A percentile compares a stretch with the other conserved stretches of the same genome.
These are phyloP conservation scores for Penicillium verrucosum DNA, from an alignment of 2,329 filamentous ascomycete genomes.

Conservation along the genomic window DNA sequence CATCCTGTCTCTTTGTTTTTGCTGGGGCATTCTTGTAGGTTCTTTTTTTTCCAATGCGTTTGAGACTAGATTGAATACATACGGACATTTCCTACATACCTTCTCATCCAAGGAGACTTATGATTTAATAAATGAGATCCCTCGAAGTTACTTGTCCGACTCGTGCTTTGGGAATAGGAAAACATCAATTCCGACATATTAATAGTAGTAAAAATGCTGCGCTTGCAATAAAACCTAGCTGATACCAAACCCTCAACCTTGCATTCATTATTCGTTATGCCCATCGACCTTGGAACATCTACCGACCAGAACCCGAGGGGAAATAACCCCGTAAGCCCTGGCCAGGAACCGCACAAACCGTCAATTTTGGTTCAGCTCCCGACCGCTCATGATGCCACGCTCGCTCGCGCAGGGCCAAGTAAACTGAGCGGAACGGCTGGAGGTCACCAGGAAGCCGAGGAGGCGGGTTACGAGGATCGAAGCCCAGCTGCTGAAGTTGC, in stretches of 20 bases:
- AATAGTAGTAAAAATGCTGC: not conserved
- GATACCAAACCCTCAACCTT: not conserved
- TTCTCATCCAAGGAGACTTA: not conserved
- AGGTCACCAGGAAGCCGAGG: constrained; percentile 1
- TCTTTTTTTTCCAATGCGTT: not conserved
- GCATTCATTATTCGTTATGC: constrained; percentile 1
- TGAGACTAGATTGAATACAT: not conserved
- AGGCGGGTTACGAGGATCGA: constrained; percentile 7
- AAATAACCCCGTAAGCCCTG: constrained; percentile 4
- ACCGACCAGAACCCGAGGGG: not conserved
- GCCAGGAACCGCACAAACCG: not conserved
- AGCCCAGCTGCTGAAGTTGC: constrained; percentile 9
- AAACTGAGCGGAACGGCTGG: constrained; percentile 9
- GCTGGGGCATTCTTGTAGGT: not conserved
- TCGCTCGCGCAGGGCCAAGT: constrained; percentile 3
- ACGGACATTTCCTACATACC: not conserved
- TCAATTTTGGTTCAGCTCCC: not conserved
- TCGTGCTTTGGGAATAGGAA: not conserved
- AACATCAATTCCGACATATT: not conserved
- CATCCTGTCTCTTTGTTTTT: not conserved
- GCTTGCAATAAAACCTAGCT: not conserved
- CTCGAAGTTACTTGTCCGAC: not conserved
- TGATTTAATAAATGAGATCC: not conserved
- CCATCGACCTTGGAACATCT: not conserved
- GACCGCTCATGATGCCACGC: constrained; percentile 6